A percentile compares a stretch with the other conserved stretches of the same genome.
Evolutionary conservation across 2,329 filamentous ascomycete species (phyloP).

Genomic region (Parasarocladium wereldwijsianum): DNA sequence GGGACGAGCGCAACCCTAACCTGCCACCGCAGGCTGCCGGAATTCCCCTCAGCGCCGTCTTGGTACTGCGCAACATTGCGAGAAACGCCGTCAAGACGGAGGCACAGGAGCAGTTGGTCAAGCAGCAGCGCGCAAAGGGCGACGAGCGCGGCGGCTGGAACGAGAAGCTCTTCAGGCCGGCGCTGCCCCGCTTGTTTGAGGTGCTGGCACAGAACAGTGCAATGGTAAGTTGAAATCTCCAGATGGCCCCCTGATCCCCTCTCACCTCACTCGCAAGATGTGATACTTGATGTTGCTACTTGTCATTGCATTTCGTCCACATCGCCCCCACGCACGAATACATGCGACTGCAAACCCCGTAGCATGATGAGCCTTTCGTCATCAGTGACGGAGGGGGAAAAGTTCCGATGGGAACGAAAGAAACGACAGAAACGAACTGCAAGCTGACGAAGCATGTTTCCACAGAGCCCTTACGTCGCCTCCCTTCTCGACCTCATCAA

Average conservation of each 20-base stretch:
- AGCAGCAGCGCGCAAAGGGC: conserved; percentile 23
- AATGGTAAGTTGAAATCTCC: conserved; percentile 28
- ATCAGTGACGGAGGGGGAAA: conserved; percentile 1
- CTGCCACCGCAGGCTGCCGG: conserved; percentile 52
- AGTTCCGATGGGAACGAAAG: too few relatives aligned
- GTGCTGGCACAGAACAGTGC: conserved; percentile 55
- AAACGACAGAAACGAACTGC: too few relatives aligned
- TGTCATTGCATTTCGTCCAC: too few relatives aligned
- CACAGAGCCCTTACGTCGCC: conserved; percentile 24
- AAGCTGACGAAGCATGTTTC: too few relatives aligned
- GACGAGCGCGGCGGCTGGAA: conserved; percentile 45
- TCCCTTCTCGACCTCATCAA: conserved; percentile 23
- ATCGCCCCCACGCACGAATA: background rate
- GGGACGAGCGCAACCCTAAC: conserved; percentile 44
- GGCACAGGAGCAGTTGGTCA: conserved; percentile 34
- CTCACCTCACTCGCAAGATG: too few relatives aligned
- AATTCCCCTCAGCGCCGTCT: conserved; percentile 61
- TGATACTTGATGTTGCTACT: too few relatives aligned
- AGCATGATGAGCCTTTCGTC: background rate
- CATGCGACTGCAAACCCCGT: too few relatives aligned
- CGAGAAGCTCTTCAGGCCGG: conserved; percentile 50
- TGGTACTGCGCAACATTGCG: conserved; percentile 68
- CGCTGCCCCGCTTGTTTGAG: conserved; percentile 50
- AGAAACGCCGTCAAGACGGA: conserved; percentile 49
- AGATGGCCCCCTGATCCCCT: too few relatives aligned